Evolutionary conservation across 192 early-diverging fungal species (phyloP), one percentile per base, ranked within the genome.

Genomic region (Nowakowskiella sp.): DNA sequence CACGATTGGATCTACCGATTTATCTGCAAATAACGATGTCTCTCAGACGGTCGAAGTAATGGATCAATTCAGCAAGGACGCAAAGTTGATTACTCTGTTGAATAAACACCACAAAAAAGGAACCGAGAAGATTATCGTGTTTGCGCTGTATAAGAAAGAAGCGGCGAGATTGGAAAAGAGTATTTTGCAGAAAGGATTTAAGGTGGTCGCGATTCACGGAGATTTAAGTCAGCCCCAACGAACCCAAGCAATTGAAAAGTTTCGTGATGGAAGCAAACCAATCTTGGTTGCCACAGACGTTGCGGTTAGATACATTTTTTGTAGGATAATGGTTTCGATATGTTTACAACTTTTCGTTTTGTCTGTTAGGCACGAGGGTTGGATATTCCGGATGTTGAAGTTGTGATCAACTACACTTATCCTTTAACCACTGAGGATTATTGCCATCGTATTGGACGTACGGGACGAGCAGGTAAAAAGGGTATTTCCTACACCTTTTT

Each of bases 121-220:
- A 45, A 91, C 82, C 57, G 92, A 91, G 76, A 81, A 86, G 47
- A 84, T 94, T 42, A 74, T 96, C 53, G 84, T 98, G 25, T 96
- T 98, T 77, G 92, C 82, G 7, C 72, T 98, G 27, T 96, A 94
- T 72, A 96, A 98, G 65, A 96, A 93, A 76, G 92, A 94, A 71
- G 95, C 90, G 3, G 73, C 74, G 7, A 74, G 88, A 16, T 62
- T 96, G 6, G 92, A 95, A 60, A 61, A 71, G 49, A 70, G 79
- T 48, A 65, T 99, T 28, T 62, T 70, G 62, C 54, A 74, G 31
- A 73, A 83, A 27, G 92, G 92, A 30, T 99, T 74, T 65, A 86
- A 82, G 47, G 87, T 85, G 22, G 80, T 76, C 7, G 83, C 83
- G 3, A 93, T 95, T 53, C 92, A 96, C 57, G 92, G 95, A 44